These are phyloP conservation scores for Phyllostachys edulis DNA, from an alignment of 176 grass and related monocot species.

Conservation along the genomic window DNA sequence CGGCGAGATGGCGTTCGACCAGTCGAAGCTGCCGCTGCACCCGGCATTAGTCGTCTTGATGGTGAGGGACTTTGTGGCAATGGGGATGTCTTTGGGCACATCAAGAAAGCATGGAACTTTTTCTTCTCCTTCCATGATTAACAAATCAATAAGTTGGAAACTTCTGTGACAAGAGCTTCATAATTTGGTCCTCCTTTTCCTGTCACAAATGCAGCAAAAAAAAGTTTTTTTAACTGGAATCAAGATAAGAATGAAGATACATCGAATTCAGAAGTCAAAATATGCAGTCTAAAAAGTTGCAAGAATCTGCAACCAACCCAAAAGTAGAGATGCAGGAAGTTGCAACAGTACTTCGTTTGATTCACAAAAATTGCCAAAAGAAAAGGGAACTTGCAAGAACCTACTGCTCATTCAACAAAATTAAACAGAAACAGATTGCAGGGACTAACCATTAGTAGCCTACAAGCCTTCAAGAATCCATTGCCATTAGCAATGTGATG, in stretches of 20 bases:
- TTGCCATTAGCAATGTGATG: not conserved
- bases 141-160: constrained; percentile 17
- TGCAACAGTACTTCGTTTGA: not conserved
- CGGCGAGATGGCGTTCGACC: constrained; percentile 63
- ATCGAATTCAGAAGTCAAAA: constrained; percentile 23
- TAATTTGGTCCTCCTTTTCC: constrained; percentile 2
- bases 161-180: constrained; percentile 4
- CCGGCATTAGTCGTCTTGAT: constrained; percentile 51
- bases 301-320: not conserved
- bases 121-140: constrained; percentile 60
- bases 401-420: not conserved
- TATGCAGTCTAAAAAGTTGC: not conserved
- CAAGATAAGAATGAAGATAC: not conserved
- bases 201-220: constrained; percentile 12
- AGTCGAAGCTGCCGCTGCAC: constrained; percentile 36
- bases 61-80: constrained; percentile 57
- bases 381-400: not conserved
- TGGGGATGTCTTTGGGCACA: constrained; percentile 49
- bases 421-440: not conserved
- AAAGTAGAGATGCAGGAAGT: not conserved
- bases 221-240: not conserved
- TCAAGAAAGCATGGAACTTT: constrained; percentile 32
- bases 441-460: not conserved
- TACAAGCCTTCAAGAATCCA: constrained; percentile 26
- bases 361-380: not conserved